phyloP scores from a whole-genome alignment of 73 alveolate genomes.

The Stentor roeselii region DNA sequence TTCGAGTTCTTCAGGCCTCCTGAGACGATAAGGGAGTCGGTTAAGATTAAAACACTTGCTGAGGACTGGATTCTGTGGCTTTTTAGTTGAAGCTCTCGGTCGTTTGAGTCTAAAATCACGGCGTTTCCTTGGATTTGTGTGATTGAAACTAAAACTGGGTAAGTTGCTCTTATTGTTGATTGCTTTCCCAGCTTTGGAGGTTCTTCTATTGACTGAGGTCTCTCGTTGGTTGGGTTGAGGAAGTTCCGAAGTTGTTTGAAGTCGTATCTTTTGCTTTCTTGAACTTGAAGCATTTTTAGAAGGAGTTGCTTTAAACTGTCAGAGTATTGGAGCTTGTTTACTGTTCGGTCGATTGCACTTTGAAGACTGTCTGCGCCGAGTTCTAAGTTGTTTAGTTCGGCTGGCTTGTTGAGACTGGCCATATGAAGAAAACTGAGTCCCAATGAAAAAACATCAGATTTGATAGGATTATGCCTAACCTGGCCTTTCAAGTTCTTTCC shows the following conservation, averaged over 20 bases:
- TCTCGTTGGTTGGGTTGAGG: background rate
- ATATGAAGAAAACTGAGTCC: conserved; percentile 15
- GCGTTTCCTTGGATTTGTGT: conserved; percentile 17
- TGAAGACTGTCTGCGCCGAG: background rate
- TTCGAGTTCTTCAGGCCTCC: conserved; percentile 20
- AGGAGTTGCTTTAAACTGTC: background rate
- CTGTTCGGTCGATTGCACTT: background rate
- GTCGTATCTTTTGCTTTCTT: conserved; percentile 9
- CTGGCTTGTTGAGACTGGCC: conserved; percentile 21
- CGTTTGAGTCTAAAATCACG: background rate
- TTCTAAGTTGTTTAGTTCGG: conserved; percentile 17
- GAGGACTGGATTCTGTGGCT: conserved; percentile 21
- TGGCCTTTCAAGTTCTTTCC: conserved; percentile 1
- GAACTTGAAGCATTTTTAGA: conserved; percentile 9
- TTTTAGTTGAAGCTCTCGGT: background rate
- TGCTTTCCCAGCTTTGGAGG: background rate
- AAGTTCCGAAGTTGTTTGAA: background rate
- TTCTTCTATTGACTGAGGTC: background rate
- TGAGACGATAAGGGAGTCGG: background rate
- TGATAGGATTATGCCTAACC: conserved; percentile 17
- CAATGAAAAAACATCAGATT: conserved; percentile 22
- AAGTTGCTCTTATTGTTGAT: background rate
- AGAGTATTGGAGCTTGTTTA: background rate
- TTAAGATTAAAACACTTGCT: background rate
- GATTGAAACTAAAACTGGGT: background rate